Evolutionary conservation across 208 protist genomes (phyloP), one percentile per base, ranked within the genome.

Genomic region (Crithidia fasciculata): DNA sequence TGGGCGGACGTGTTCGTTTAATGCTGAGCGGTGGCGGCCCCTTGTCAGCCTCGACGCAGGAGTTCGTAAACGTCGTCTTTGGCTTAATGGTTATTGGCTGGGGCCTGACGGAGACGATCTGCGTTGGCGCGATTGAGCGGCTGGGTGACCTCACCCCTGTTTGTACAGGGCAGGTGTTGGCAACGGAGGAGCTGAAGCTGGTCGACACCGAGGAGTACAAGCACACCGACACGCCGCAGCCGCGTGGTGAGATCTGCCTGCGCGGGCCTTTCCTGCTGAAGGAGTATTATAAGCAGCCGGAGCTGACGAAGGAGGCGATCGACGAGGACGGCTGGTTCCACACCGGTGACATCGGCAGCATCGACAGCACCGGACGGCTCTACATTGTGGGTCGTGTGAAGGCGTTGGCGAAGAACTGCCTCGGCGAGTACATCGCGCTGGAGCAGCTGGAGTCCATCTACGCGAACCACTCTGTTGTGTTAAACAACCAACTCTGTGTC

Each of bases 351-450:
- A 83, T 97, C 45, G 96, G 94, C 53, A 72, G 61, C 53, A 56
- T 94, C 59, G 16, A 56, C 12, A 16, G 16, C 15, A 76, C 88
- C 16, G 89, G 88, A 7, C 74, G 68, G 4, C 19, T 98, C 8
- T 57, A 74, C 49, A 88, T 98, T 10, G 74, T 98, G 4, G 96
- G 93, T 12, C 88, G 96, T 72, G 81, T 91, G 45, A 98, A 98
- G 86, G 91, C 92, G n/a, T 80, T 98, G 44, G 93, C 91, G 69
- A 98, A 98, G 84, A 93, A 95, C 67, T 76, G 70, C 13, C 80
- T 93, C 10, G 96, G 96, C 40, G 94, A 98, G 84, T 98, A 97
- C 83, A 89, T 98, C 54, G 89, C 93, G 13, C 60, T 96, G 47
- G 93, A 98, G 62, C 66, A 13, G 16, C 79, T 98, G 0, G 90